Conservation (phyloP, 768 basidiomycete species). For the Macrolepiota albuminosa region DNA sequence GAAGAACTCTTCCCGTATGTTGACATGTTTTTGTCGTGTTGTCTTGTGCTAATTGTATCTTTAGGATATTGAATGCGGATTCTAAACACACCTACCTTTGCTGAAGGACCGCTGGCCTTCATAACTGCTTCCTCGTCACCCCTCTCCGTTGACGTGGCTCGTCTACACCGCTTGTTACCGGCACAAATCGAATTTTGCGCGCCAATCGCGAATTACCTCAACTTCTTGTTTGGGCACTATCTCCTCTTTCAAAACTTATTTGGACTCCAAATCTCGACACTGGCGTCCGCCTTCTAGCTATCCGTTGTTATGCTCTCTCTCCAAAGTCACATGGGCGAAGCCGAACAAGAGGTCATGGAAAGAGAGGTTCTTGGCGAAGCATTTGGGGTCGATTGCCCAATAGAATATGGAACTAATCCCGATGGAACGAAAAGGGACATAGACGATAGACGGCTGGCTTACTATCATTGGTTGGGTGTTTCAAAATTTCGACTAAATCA, state of each 20-base stretch:
- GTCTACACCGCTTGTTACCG: constrained; percentile 68
- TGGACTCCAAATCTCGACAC: constrained; percentile 45
- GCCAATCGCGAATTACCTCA: constrained; percentile 67
- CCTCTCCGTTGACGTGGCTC: constrained; percentile 31
- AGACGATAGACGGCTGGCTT: constrained; percentile 86
- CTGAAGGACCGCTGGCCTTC: constrained; percentile 51
- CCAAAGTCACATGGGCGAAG: constrained; percentile 76
- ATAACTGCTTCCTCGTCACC: constrained; percentile 28
- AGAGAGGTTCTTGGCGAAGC: constrained; percentile 53
- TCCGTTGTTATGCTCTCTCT: constrained; percentile 64
- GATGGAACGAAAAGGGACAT: constrained; percentile 39
- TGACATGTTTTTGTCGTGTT: constrained; percentile 6
- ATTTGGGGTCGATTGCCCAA: constrained; percentile 54
- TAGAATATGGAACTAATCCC: constrained; percentile 49
- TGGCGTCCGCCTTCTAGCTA: constrained; percentile 64
- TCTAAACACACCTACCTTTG: constrained; percentile 36
- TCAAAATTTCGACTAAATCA: too few relatives aligned
- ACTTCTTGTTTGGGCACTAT: constrained; percentile 59
- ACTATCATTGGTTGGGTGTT: too few relatives aligned
- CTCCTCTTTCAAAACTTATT: constrained; percentile 43
- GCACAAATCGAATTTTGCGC: constrained; percentile 75
- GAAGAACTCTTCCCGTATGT: constrained; percentile 70
- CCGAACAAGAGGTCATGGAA: constrained; percentile 65
- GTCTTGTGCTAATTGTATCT: constrained; percentile 6
- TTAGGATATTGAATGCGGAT: constrained; percentile 52